Base-by-base conservation (phyloP, 2,329 filamentous ascomycete genomes). In the Neopestalotiopsis sp. region DNA sequence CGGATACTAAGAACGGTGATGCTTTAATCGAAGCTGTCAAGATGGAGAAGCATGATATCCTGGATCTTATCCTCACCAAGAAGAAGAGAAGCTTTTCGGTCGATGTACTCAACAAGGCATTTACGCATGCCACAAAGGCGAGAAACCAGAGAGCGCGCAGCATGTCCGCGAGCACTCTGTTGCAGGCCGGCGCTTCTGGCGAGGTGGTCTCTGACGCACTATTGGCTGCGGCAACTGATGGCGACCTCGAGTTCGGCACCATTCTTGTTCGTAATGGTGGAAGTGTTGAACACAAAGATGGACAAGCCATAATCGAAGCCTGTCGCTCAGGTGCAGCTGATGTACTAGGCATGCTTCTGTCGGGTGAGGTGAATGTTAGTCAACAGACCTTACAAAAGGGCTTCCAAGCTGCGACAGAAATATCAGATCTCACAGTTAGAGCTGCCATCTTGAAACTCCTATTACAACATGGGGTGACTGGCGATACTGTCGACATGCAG, bases 361-460 rank as follows among this genome's bases (percentile, higher is more conserved):
- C 78, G 30, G 81, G 82, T 1, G 80, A 81, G 30, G 75, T 73
- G 0, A 74, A 81, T 4, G 75, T 83, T 0, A 80, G 80, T 12
- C 81, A 81, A 62, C 74, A 76, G 6, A 86, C 83, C 0, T 75
- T 89, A 3, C 81, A 84, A 38, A 81, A 82, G 52, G 86, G 84
- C 0, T 89, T 90, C 59, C 84, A 88, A 69, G 87, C 86, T 2
- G 86, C 87, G 0, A 88, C 85, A 0, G 84, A 86, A 66, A 80
- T 89, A 1, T 77, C 83, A 1, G 84, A 89, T 68, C 75, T 89
- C 4, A 81, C 80, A 66, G 83, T 81, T 52, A 80, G 87, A 2
- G 83, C 83, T 0, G 80, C 81, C 28, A 79, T 89, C 2, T 87
- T 90, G 59, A 80, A 84, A 65, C 75, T 86, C 2, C 79, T 90